Percentiles rank a stretch among this genome's conserved stretches.
Conservation (phyloP, 805 yeast species). For the Yarrowia yakushimensis region DNA sequence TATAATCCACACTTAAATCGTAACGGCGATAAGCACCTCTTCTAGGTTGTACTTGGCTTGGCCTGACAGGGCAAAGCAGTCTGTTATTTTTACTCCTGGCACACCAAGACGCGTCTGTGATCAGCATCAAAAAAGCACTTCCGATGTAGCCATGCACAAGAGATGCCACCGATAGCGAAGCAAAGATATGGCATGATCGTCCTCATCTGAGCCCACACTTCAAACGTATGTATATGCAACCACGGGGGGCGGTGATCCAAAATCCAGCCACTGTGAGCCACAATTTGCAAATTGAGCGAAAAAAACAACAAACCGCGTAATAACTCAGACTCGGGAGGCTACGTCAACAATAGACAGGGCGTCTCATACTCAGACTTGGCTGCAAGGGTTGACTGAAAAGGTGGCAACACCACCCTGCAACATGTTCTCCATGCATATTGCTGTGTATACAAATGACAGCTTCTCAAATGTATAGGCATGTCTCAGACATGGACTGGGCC, state of each 20-base stretch:
- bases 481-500: conserved; percentile 8
- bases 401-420: not conserved
- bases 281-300: not conserved
- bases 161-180: not conserved
- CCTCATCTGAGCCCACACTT: too few relatives aligned
- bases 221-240: too few relatives aligned
- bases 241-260: too few relatives aligned
- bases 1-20: not conserved
- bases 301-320: too few relatives aligned
- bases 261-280: too few relatives aligned
- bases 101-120: not conserved
- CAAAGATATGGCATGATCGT: not conserved
- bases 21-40: not conserved
- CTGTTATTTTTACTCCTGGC: too few relatives aligned
- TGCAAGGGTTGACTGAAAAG: not conserved
- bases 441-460: not conserved
- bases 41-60: not conserved
- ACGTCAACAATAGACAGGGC: not conserved
- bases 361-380: not conserved
- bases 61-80: too few relatives aligned
- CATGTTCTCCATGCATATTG: not conserved
- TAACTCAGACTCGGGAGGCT: not conserved
- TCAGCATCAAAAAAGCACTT: not conserved
- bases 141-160: not conserved
- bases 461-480: not conserved